Base-by-base conservation (phyloP, 148 eudicot genomes). In the Vaccinium darrowii region DNA sequence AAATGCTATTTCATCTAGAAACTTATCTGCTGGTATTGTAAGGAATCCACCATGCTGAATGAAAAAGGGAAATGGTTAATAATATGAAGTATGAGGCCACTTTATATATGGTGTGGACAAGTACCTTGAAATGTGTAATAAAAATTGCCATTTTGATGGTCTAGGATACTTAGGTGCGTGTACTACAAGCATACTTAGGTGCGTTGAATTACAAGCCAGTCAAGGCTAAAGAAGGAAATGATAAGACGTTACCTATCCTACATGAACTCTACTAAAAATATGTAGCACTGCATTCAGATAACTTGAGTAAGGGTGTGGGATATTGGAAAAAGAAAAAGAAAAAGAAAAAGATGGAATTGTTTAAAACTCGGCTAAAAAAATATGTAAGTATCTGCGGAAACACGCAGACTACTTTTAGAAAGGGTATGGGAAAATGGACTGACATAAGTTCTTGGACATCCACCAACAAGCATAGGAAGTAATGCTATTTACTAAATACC, bases 1-100 rank as follows among this genome's bases (percentile, higher is more conserved):
- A 80, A 97, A 97, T 43, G 99, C 98, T 47, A 95, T 89, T 91
- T 97, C 99, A 67, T 95, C 91, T 51, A 95, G 72, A 82, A 97
- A 94, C 78, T 98, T 93, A 76, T 95, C 99, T 2, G 98, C 98
- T 27, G 99, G 96, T 84, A 94, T 93, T 23, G 91, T 95, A 81
- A 97, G 98, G 88, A 94, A 92, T 84, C 94, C 96, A 75, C 96
- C 85, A 79, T 84, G 84, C 99, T 97, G 96, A 90, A 89, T 78
- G 8, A 8, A 54, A 67, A 52, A 27, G 65, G n/a, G 72, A 33
- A 81, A 51, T 5, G 30, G 25, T 54, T 43, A 39, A 1, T 27
- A 58, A 58, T 60, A 74, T 80, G 11, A 49, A 27, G 12, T 63
- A 19, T n/a, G 16, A 84, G 77, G 18, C 57, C 30, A 1, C 39